Evolutionary conservation across 2,329 filamentous ascomycete genomes (phyloP).

Genomic region (Botrytis galanthina): DNA sequence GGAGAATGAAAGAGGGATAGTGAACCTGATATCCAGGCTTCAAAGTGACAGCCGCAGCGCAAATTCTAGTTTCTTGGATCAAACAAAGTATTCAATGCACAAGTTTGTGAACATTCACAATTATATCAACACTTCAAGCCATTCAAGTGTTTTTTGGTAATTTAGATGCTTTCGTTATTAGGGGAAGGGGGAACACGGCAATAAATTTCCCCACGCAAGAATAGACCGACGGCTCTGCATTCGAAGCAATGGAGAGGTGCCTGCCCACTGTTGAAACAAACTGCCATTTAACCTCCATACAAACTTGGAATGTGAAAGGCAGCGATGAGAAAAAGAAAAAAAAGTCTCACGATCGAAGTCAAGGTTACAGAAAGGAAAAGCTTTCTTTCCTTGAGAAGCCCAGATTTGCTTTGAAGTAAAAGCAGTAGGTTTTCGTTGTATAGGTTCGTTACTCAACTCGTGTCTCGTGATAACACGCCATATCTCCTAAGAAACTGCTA

Average conservation of each 20-base stretch:
- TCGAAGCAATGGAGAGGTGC: not conserved
- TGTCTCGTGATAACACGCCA: not conserved
- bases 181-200: accelerated
- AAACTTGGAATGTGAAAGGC: not conserved
- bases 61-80: not conserved
- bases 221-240: not conserved
- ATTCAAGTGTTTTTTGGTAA: not conserved
- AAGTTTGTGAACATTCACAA: not conserved
- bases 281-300: not conserved
- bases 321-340: not conserved
- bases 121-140: not conserved
- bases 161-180: no score
- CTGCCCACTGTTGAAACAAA: not conserved
- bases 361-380: not conserved
- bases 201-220: not conserved
- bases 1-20: not conserved
- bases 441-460: not conserved
- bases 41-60: not conserved
- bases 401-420: not conserved
- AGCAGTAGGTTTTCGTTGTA: not conserved
- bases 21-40: not conserved
- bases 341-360: not conserved
- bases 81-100: not conserved
- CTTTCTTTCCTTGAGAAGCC: not conserved
- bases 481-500: not conserved